A percentile compares a stretch with the other conserved stretches of the same genome.
Evolutionary conservation across 1,284 basidiomycete species (phyloP).

Genomic region (Ustilago crameri): DNA sequence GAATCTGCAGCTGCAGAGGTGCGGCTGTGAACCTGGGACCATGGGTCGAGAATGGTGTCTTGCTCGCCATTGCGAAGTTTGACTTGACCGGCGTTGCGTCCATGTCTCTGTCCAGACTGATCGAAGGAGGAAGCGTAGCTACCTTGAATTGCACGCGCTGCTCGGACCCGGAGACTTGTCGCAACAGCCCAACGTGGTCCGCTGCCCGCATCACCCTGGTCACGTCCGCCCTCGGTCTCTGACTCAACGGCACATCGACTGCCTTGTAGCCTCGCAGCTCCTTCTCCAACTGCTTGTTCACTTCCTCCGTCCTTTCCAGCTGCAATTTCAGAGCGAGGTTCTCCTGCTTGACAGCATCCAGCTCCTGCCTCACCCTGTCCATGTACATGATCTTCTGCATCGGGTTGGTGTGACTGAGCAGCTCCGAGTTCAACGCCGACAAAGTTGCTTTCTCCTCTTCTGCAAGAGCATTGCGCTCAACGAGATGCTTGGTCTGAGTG

Average conservation of each 20-base stretch:
- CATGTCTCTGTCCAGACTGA: not conserved
- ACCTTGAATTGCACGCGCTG: not conserved
- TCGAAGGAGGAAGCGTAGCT: not conserved
- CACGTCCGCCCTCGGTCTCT: slow-evolving; percentile 37
- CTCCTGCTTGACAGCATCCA: slow-evolving; percentile 38
- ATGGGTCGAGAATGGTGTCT: slow-evolving; percentile 27
- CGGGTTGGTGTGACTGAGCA: slow-evolving; percentile 46
- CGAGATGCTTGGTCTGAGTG: slow-evolving; percentile 33
- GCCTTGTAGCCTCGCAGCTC: slow-evolving; percentile 35
- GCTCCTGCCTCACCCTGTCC: slow-evolving; percentile 36
- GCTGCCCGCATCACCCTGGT: slow-evolving; percentile 26
- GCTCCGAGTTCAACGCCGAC: slow-evolving; percentile 37
- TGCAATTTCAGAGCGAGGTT: slow-evolving; percentile 20
- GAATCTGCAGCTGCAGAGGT: slow-evolving; percentile 23
- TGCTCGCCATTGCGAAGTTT: slow-evolving; percentile 5
- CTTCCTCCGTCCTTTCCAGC: slow-evolving; percentile 25
- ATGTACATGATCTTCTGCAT: slow-evolving; percentile 52
- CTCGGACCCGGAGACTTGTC: slow-evolving; percentile 25
- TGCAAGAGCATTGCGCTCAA: slow-evolving; percentile 32
- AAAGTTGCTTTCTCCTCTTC: slow-evolving; percentile 36
- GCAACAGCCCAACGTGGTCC: slow-evolving; percentile 28
- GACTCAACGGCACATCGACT: slow-evolving; percentile 38
- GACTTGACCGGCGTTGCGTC: slow-evolving; percentile 18
- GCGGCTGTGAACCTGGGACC: slow-evolving; percentile 23
- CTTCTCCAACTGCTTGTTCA: slow-evolving; percentile 12